Evolutionary conservation across 108 stramenopile species (phyloP).

Genomic region (Skeletonema menzelii): DNA sequence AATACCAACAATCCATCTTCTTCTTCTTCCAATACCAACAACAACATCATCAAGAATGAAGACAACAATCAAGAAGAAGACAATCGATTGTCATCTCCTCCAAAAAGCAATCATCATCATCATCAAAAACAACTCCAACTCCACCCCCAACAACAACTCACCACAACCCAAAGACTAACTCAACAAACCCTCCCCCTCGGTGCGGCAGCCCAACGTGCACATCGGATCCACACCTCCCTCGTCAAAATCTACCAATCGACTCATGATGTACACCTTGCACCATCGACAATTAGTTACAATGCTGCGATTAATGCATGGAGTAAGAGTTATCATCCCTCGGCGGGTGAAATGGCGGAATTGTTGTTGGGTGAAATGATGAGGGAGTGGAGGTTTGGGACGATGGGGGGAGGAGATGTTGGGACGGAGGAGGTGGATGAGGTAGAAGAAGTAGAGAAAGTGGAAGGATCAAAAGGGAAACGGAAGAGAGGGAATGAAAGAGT

Average conservation of each 20-base stretch:
- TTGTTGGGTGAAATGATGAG: conserved; percentile 61
- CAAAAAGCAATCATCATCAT: not conserved
- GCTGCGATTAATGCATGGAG: conserved; percentile 72
- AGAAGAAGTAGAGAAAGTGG: not conserved
- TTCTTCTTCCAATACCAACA: not conserved
- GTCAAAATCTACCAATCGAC: conserved; percentile 47
- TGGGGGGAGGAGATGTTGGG: not conserved
- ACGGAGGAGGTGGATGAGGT: conserved; percentile 1
- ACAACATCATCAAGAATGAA: not conserved
- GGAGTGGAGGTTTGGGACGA: conserved; percentile 45
- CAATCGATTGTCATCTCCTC: too few relatives aligned
- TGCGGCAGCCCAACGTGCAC: conserved; percentile 62
- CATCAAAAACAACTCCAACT: conserved; percentile 7
- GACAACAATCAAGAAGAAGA: too few relatives aligned
- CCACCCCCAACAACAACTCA: conserved; percentile 7
- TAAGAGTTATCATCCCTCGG: conserved; percentile 50
- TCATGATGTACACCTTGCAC: conserved; percentile 45
- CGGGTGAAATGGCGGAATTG: conserved; percentile 56
- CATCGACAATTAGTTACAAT: conserved; percentile 61
- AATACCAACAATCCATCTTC: too few relatives aligned
- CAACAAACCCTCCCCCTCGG: conserved; percentile 34
- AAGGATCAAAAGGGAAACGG: not conserved
- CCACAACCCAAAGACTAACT: not conserved
- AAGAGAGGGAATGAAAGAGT: conserved; percentile 37
- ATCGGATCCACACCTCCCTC: conserved; percentile 60